phyloP scores from a whole-genome alignment of 2,329 filamentous ascomycete genomes.

The Cladosporium sp. region DNA sequence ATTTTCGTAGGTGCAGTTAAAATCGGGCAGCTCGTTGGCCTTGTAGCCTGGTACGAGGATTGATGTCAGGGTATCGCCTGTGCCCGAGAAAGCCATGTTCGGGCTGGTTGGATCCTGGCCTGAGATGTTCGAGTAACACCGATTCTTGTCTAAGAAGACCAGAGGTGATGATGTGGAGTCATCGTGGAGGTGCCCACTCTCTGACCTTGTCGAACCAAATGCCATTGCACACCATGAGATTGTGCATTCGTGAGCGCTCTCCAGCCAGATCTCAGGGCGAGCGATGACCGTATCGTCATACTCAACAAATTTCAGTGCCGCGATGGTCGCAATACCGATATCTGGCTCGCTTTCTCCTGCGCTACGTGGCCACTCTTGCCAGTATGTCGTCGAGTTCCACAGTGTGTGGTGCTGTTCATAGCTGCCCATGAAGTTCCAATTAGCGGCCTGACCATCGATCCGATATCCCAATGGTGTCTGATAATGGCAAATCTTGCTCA shows the following conservation, averaged over 20 bases:
- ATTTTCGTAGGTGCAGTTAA: not conserved
- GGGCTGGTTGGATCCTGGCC: not conserved
- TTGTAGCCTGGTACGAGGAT: not conserved
- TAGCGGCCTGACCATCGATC: not conserved
- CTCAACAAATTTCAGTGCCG: not conserved
- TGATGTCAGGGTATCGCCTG: not conserved
- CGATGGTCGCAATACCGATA: not conserved
- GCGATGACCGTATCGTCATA: not conserved
- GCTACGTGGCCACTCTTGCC: not conserved
- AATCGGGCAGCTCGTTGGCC: not conserved
- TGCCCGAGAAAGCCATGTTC: not conserved
- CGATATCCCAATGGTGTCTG: not conserved
- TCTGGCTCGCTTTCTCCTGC: not conserved
- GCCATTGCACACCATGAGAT: not conserved
- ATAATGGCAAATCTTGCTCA: not conserved
- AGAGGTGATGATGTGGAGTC: not conserved
- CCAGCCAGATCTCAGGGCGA: not conserved
- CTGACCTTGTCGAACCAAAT: not conserved
- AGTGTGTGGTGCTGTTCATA: not conserved
- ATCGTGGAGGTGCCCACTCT: not conserved
- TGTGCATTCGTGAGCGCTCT: not conserved
- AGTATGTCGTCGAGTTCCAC: not conserved
- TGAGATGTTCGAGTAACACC: not conserved
- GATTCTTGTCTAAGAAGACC: not conserved
- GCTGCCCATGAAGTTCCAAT: not conserved